These are phyloP conservation scores for Pichia phayaonensis DNA, from an alignment of 805 yeast genomes.

Conservation along the genomic window DNA sequence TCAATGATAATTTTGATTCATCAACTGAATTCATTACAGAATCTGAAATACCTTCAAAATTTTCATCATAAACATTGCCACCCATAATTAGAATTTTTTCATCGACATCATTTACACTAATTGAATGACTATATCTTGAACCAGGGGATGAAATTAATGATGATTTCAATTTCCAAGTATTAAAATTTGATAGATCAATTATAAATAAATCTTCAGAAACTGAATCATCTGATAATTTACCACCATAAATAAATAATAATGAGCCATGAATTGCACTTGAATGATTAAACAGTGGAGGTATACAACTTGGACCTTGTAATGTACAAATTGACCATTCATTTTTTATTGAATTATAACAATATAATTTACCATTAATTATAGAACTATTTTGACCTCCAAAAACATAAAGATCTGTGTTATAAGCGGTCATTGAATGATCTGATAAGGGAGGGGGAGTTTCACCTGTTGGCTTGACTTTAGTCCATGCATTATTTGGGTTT, in stretches of 20 bases:
- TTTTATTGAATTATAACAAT: slow-evolving; percentile 65
- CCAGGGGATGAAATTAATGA: slow-evolving; percentile 53
- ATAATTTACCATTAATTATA: slow-evolving; percentile 64
- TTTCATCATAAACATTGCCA: slow-evolving; percentile 73
- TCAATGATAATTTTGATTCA: slow-evolving; percentile 25
- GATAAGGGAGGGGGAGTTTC: slow-evolving; percentile 71
- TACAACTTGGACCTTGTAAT: slow-evolving; percentile 55
- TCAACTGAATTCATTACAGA: slow-evolving; percentile 18
- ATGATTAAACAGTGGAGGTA: slow-evolving; percentile 89
- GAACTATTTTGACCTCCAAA: slow-evolving; percentile 84
- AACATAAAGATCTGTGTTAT: slow-evolving; percentile 68
- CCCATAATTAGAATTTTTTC: slow-evolving; percentile 82
- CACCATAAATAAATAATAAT: slow-evolving; percentile 80
- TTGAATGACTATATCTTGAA: slow-evolving; percentile 85
- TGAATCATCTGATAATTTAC: slow-evolving; percentile 68
- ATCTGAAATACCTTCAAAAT: slow-evolving; percentile 23
- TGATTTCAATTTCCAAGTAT: slow-evolving; percentile 53
- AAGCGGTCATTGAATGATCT: slow-evolving; percentile 82
- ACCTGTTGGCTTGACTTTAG: slow-evolving; percentile 45
- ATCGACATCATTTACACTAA: slow-evolving; percentile 59
- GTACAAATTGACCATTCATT: slow-evolving; percentile 66
- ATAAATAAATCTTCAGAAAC: slow-evolving; percentile 61
- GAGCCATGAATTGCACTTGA: slow-evolving; percentile 75
- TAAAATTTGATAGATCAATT: slow-evolving; percentile 63
- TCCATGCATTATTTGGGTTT: slow-evolving; percentile 81